Evolutionary conservation across 805 yeast species (phyloP), one percentile per base, ranked within the genome.

Genomic region (Monosporozyma aerobia): DNA sequence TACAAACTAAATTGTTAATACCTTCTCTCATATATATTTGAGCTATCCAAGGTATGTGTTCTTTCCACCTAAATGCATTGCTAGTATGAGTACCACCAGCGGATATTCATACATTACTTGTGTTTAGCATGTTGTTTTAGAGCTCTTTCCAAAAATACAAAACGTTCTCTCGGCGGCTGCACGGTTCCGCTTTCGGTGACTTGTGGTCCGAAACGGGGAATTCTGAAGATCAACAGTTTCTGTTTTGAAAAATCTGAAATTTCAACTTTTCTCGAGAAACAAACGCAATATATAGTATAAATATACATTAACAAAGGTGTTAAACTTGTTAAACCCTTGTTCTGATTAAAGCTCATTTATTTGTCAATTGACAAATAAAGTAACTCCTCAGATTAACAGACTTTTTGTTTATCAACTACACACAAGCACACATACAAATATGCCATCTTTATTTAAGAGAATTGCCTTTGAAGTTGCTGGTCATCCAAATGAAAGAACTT

Each of bases 1-100:
- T 67, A 85, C 87, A 50, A 77, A 80, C 73, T 87, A 85, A 73
- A 84, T 90, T 74, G 16, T n/a, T n/a, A n/a, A n/a, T n/a, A n/a
- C 46, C 13, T 48, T 43, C 16, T 40, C 22, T 8, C 13, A n/a
- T 40, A 29, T 41, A 10, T 41, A 5, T 41, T 41, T 41, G n/a
- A 41, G 37, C 10, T 32, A 10, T 32, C 10, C 5, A 32, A 7
- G 11, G 9, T 32, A 32, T 9, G 10, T 13, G 10, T 32, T 19
- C 19, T 19, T 19, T 19, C 4, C 37, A 10, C 37, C 37, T 32
- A 9, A 32, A 32, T 9, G 10, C 37, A 27, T 27, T 27, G 29
- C 7, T 7, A 5, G 7, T 27, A 27, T 27, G 29, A 27, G 29
- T 27, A 27, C 29, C 19, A 19, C 10, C 33, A 30, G 7, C 10